Conservation (phyloP, 148 eudicot genomes). For the Chenopodium quinoa region DNA sequence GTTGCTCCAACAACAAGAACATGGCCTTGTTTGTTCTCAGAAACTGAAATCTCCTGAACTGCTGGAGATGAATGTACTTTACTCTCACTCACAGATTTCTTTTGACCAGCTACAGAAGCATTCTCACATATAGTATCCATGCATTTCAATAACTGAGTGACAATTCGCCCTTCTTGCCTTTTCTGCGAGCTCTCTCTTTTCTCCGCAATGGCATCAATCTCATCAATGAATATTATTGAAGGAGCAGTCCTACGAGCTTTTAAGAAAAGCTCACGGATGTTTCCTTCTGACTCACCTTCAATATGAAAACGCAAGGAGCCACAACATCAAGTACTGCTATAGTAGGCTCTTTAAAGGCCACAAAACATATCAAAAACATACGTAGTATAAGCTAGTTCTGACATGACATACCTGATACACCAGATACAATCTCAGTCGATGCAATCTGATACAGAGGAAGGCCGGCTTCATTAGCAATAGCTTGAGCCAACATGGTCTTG, state of each 20-base stretch:
- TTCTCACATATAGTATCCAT: too few relatives aligned
- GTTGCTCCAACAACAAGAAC: constrained; percentile 92
- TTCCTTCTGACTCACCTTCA: constrained; percentile 78
- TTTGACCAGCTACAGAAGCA: too few relatives aligned
- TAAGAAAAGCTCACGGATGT: constrained; percentile 73
- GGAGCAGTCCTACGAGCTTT: constrained; percentile 92
- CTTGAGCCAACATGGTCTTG: constrained; percentile 73
- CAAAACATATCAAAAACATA: too few relatives aligned
- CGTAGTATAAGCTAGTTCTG: too few relatives aligned
- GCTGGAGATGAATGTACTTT: not conserved
- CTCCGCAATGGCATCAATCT: constrained; percentile 88
- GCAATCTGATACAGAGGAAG: constrained; percentile 57
- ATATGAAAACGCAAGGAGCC: too few relatives aligned
- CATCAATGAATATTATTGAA: constrained; percentile 93
- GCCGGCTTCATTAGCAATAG: constrained; percentile 68
- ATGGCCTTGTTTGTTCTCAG: constrained; percentile 37
- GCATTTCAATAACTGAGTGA: constrained; percentile 45
- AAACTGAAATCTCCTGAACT: too few relatives aligned
- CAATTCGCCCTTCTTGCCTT: constrained; percentile 83
- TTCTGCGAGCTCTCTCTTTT: constrained; percentile 80
- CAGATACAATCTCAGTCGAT: constrained; percentile 69
- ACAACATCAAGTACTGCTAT: too few relatives aligned
- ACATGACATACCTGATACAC: constrained; percentile 50
- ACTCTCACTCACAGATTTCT: not conserved
- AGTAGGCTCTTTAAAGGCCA: too few relatives aligned